phyloP scores from a whole-genome alignment of 2,329 filamentous ascomycete species.

The Cordyceps pruinosa region DNA sequence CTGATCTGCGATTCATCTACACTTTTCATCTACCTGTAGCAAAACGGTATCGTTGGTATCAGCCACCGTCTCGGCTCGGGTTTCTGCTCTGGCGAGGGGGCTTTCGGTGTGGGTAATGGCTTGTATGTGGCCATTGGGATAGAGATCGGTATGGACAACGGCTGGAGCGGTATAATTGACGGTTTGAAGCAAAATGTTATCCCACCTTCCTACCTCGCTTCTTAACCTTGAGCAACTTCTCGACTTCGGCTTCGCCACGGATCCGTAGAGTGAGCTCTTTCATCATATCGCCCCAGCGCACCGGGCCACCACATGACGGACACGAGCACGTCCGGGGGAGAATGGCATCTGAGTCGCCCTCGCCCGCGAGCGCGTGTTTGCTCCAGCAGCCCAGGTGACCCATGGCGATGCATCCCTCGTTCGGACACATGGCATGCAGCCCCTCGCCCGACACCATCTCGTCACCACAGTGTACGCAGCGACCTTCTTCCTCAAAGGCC shows the following conservation, averaged over 20 bases:
- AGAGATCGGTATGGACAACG: no score
- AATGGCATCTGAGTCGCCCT: constrained; percentile 35
- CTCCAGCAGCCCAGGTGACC: constrained; percentile 57
- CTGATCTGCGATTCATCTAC: no score
- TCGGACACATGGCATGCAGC: constrained; percentile 51
- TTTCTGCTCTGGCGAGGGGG: no score
- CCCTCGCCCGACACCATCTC: constrained; percentile 40
- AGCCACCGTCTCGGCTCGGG: no score
- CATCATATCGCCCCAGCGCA: constrained; percentile 72
- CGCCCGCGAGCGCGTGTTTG: constrained; percentile 38
- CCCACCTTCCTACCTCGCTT: constrained; percentile 22
- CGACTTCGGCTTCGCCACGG: constrained; percentile 62
- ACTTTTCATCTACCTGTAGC: no score
- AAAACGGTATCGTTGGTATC: no score
- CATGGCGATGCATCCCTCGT: constrained; percentile 45
- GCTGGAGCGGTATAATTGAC: no score
- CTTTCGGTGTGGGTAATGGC: no score
- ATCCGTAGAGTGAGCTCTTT: constrained; percentile 72
- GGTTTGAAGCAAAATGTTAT: no score
- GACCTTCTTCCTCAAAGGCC: constrained; percentile 48
- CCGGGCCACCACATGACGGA: constrained; percentile 55
- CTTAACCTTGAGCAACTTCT: constrained; percentile 56
- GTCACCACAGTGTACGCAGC: constrained; percentile 46
- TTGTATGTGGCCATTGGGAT: no score
- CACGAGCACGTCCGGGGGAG: constrained; percentile 65